Evolutionary conservation across 768 basidiomycete genomes (phyloP).

Genomic region (Psilocybe cubensis): DNA sequence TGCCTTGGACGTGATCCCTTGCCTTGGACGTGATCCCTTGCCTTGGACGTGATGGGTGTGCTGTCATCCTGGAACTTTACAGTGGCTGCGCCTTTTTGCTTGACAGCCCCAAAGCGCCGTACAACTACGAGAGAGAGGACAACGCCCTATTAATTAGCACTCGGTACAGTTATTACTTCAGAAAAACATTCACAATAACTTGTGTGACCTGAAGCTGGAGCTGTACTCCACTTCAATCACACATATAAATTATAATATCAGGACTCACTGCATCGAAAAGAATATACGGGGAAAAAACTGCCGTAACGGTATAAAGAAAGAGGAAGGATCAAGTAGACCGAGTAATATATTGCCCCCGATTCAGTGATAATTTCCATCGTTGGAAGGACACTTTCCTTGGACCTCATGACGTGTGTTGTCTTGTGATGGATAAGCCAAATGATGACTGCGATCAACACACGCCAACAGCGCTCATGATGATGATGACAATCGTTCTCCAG

Average conservation of each 20-base stretch:
- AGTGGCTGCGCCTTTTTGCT: not conserved
- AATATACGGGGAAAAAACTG: constrained; percentile 14
- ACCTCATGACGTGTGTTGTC: not conserved
- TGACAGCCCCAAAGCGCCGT: not conserved
- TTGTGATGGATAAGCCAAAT: constrained; percentile 11
- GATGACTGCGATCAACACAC: constrained; percentile 10
- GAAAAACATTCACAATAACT: constrained; percentile 7
- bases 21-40: no score
- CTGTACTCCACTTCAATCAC: not conserved
- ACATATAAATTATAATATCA: no score
- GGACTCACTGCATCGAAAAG: constrained; percentile 14
- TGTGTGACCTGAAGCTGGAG: constrained; percentile 5
- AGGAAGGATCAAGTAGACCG: constrained; percentile 8
- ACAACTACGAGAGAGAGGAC: constrained; percentile 4
- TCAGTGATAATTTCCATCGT: constrained; percentile 15
- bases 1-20: no score
- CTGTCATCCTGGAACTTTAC: no score
- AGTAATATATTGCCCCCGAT: constrained; percentile 17
- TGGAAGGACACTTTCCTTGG: constrained; percentile 4
- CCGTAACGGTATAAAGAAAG: constrained; percentile 14
- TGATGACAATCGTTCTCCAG: no score
- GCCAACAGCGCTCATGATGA: no score
- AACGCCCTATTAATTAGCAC: not conserved
- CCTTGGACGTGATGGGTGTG: no score
- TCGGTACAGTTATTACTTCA: not conserved